Evolutionary conservation across 2,329 filamentous ascomycete genomes (phyloP), one percentile per base, ranked within the genome.

Genomic region (Cladophialophora yegresii): DNA sequence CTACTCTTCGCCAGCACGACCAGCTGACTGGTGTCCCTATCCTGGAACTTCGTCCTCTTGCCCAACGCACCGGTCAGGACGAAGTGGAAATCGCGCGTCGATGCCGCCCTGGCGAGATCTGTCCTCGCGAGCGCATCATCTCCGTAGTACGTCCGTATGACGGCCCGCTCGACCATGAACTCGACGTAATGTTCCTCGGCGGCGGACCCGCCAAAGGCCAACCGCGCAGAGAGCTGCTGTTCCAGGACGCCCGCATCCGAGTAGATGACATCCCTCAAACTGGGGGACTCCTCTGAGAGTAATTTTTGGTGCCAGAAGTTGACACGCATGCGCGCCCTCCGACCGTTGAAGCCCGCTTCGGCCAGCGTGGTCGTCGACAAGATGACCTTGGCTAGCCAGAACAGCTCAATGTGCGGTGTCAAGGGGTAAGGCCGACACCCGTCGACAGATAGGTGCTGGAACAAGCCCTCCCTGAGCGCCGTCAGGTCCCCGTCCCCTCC

Each of bases 1-100:
- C 81, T 81, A 74, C 93, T 97, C 75, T 87, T 92, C 0, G 95
- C 95, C 32, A 98, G 80, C 2, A 99, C 91, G 1, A 99, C 90
- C 30, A 99, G 82, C 76, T 99, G 95, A 71, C 92, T 96, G 66
- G 87, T 81, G 67, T 78, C 74, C 3, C 76, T 72, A 12, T 77
- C 71, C 69, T 79, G 80, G 63, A 78, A 81, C 62, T 79, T 78
- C 2, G 77, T 80, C 62, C 78, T 74, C 75, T 83, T 98, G 16
- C 95, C 95, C 69, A 99, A 77, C 23, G 91, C 86, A 43, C 95
- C 95, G 0, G 92, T 96, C 61, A 99, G 76, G 0, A 88, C 89
- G 76, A 96, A 98, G 20, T 86, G 82, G 64, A 99, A 91, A 0
- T 85, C 84, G n/a, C 87, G 88, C 40, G 85, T 78, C 51, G 79